Evolutionary conservation across 108 stramenopile species (phyloP).

Genomic region (Cyclotella baltica): DNA sequence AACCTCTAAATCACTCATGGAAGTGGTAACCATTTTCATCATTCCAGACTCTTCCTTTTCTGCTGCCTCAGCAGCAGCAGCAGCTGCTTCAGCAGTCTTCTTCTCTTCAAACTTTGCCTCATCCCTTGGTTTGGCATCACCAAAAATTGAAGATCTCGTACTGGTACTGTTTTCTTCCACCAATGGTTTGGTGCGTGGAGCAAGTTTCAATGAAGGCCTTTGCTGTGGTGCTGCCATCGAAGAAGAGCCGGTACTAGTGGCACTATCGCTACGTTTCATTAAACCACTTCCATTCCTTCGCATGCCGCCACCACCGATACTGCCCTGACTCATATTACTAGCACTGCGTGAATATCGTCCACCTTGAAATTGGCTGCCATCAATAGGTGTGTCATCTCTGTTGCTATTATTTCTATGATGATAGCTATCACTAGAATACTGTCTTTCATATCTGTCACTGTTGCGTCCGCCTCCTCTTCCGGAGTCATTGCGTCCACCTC

Average conservation of each 20-base stretch:
- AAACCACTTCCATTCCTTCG: conserved; percentile 13
- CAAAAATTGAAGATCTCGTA: conserved; percentile 65
- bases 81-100: background rate
- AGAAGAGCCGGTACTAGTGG: conserved; percentile 14
- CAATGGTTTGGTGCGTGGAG: conserved; percentile 69
- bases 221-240: conserved; percentile 17
- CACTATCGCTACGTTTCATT: conserved; percentile 43
- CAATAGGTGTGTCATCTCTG: conserved; percentile 18
- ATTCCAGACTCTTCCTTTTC: conserved; percentile 20
- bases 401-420: conserved; percentile 18
- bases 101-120: conserved; percentile 53
- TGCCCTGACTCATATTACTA: conserved; percentile 13
- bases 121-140: conserved; percentile 77
- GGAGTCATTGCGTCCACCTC: conserved; percentile 2
- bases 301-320: conserved; percentile 15
- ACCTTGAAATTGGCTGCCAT: conserved; percentile 44
- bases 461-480: conserved; percentile 4
- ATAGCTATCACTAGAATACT: conserved; percentile 13
- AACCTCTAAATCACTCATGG: conserved; percentile 9
- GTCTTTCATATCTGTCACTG: conserved; percentile 5
- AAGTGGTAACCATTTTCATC: background rate
- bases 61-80: conserved; percentile 5
- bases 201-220: conserved; percentile 72
- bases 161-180: conserved; percentile 22
- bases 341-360: conserved; percentile 40